Percentiles rank a stretch among this genome's conserved stretches.
Conservation (phyloP, 106 monocot species). For the Ottelia alismoides region DNA sequence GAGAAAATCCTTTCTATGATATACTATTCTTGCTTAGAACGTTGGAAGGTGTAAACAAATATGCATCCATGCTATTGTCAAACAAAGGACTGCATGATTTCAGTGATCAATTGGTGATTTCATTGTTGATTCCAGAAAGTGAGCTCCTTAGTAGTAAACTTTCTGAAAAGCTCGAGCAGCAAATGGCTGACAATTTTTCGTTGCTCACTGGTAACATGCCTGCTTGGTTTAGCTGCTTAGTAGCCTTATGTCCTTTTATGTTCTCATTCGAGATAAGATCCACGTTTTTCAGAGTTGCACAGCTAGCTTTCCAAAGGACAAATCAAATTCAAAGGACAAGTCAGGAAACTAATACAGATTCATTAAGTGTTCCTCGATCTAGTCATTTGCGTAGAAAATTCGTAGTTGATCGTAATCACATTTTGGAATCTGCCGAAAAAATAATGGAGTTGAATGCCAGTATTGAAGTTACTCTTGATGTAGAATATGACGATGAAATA, state of each 20-base stretch:
- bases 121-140: constrained; percentile 31
- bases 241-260: constrained; percentile 55
- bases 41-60: constrained; percentile 58
- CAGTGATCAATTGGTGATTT: constrained; percentile 22
- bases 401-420: constrained; percentile 43
- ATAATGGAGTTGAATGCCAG: constrained; percentile 54
- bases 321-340: constrained; percentile 2
- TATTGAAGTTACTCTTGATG: constrained; percentile 44
- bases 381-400: constrained; percentile 36
- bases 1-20: constrained; percentile 49
- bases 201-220: constrained; percentile 41
- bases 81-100: constrained; percentile 24
- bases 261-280: constrained; percentile 73
- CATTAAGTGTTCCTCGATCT: constrained; percentile 1
- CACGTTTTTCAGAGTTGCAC: constrained; percentile 48
- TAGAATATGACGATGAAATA: constrained; percentile 79
- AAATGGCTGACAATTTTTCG: constrained; percentile 61
- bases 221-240: constrained; percentile 59
- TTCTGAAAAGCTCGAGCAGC: constrained; percentile 74
- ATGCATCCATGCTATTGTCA: constrained; percentile 22
- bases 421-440: constrained; percentile 61
- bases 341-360: not conserved
- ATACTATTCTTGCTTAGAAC: constrained; percentile 61
- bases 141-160: constrained; percentile 65
- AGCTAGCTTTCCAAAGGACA: constrained; percentile 35